These are phyloP conservation scores for Pyrus pyrifolia DNA, from an alignment of 306 rosid species.

Conservation along the genomic window DNA sequence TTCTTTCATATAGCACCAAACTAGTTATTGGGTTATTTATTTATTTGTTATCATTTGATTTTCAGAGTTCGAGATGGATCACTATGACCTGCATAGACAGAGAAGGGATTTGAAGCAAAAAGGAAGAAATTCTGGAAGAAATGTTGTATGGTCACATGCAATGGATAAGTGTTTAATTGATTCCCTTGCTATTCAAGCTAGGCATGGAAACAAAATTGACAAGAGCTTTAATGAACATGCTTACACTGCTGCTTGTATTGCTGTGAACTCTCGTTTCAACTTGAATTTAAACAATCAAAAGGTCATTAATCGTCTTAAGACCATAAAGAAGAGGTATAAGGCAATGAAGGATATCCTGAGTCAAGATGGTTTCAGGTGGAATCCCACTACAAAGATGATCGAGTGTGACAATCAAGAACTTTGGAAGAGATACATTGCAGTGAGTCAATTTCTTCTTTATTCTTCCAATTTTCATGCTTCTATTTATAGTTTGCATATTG, in stretches of 20 bases:
- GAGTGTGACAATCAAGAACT: conserved; percentile 57
- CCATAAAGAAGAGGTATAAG: conserved; percentile 74
- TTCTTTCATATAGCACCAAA: neutral
- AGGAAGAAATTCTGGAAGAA: conserved; percentile 82
- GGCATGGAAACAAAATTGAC: conserved; percentile 64
- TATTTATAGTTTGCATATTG: conserved; percentile 8
- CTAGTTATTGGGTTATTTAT: neutral
- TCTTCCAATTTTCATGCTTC: conserved; percentile 5
- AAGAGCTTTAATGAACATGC: conserved; percentile 83
- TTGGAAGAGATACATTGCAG: conserved; percentile 67
- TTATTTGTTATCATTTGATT: neutral
- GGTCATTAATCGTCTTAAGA: conserved; percentile 72
- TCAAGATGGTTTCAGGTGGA: conserved; percentile 74
- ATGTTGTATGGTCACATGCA: conserved; percentile 78
- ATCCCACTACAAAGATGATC: conserved; percentile 51
- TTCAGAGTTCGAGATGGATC: conserved; percentile 49
- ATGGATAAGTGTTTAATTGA: conserved; percentile 78
- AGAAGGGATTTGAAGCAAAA: conserved; percentile 65
- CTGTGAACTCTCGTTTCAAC: conserved; percentile 62
- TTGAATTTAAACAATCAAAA: conserved; percentile 74
- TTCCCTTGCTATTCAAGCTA: conserved; percentile 70
- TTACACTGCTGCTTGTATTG: conserved; percentile 68
- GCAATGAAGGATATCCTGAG: conserved; percentile 59
- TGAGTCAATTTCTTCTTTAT: conserved; percentile 25
- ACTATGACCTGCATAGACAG: conserved; percentile 50